Conservation (phyloP, 2,329 filamentous ascomycete species). For the Diaporthe longicolla region DNA sequence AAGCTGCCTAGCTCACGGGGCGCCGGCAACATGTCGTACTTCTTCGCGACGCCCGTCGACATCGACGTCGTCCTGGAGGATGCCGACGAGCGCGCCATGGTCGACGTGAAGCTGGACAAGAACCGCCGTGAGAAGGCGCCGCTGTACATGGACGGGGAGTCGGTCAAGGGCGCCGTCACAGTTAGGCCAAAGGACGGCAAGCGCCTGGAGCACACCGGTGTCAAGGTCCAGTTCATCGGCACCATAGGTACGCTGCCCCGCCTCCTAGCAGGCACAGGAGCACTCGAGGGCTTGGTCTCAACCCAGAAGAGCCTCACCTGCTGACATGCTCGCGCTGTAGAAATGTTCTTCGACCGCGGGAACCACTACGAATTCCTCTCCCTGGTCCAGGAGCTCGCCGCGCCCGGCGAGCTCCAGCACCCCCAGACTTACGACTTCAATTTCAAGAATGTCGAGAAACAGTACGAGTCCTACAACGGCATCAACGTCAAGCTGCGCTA, state of each 20-base stretch:
- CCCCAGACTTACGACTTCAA: conserved; percentile 99
- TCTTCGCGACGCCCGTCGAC: conserved; percentile 98
- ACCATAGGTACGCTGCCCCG: conserved; percentile 80
- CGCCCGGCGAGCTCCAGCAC: conserved; percentile 97
- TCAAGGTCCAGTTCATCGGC: conserved; percentile 99
- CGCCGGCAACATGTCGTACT: conserved; percentile 84
- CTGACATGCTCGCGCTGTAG: conserved; percentile 61
- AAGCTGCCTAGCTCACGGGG: conserved; percentile 42
- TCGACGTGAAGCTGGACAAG: conserved; percentile 99
- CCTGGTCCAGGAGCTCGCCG: conserved; percentile 94
- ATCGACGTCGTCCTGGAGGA: conserved; percentile 99
- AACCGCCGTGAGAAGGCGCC: conserved; percentile 96
- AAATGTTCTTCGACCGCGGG: conserved; percentile 99
- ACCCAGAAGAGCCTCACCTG: neutral
- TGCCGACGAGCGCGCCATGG: conserved; percentile 92
- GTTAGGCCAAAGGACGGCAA: conserved; percentile 98
- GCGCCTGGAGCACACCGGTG: conserved; percentile 96
- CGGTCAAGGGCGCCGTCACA: conserved; percentile 95
- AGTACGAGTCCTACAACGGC: conserved; percentile 99
- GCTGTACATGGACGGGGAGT: conserved; percentile 97
- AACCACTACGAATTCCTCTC: conserved; percentile 99
- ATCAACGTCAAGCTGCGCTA: conserved; percentile 99
- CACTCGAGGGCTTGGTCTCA: neutral
- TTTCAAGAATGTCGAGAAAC: conserved; percentile 99
- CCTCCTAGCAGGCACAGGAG: neutral